Base-by-base conservation (phyloP, 2,329 filamentous ascomycete genomes). In the Corinectria fuckeliana region DNA sequence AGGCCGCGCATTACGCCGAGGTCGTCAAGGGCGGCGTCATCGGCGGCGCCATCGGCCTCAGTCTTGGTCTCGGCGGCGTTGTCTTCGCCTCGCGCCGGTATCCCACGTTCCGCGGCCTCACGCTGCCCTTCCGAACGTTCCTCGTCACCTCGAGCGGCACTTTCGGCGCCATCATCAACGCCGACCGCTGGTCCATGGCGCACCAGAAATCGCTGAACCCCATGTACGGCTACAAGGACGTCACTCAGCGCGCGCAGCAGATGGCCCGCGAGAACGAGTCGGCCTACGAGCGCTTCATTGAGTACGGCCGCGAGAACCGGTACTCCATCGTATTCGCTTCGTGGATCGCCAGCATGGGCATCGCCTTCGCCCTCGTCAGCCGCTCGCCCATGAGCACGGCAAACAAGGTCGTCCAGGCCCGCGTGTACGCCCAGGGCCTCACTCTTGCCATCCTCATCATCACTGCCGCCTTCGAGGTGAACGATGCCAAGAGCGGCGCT, bases 401-500 rank as follows among this genome's bases (percentile, higher is more conserved):
- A 61, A 93, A 97, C 82, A 97, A 97, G 83, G 80, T 97, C 20
- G 93, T 97, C 14, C 93, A 97, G 83, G 93, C 93, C 21, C 89
- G 93, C 85, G 90, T 97, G 65, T 97, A 97, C 78, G 93, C 93
- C 3, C 93, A 97, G 81, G 92, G 91, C 5, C 80, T 96, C 69
- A 96, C 93, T 5, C 81, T 97, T 45, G 91, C 89, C 64, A 92
- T 97, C 50, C 82, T 97, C 56, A 85, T 96, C 72, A 87, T 91
- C 56, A 91, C 88, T 28, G 92, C 94, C 45, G 90, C 87, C 10
- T 90, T 97, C 69, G 93, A 97, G 86, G 82, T 85, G 64, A 78
- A 77, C 53, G 95, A 99, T 77, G 90, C 90, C 66, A 88, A 88
- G 73, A 85, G 85, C 72, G 92, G 92, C 48, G 85, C 85, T 71